Evolutionary conservation across 2,329 filamentous ascomycete genomes (phyloP).

Genomic region (Leptosphaerulina australis): DNA sequence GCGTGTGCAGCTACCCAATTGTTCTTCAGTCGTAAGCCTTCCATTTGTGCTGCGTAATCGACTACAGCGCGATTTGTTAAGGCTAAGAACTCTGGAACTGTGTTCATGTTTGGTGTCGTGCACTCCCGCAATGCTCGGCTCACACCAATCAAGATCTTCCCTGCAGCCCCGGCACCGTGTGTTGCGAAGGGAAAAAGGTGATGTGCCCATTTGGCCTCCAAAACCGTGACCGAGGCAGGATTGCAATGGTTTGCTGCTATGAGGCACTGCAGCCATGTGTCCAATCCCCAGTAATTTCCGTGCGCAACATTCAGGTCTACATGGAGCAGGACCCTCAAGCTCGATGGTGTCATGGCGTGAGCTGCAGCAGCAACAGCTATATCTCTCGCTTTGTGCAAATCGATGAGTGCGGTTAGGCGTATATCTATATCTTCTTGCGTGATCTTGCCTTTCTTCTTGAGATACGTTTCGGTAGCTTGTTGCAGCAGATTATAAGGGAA

Average conservation of each 20-base stretch:
- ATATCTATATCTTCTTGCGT: constrained; percentile 31
- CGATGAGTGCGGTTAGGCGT: constrained; percentile 30
- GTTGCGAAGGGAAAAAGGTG: constrained; percentile 33
- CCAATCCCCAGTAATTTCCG: constrained; percentile 37
- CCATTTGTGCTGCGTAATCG: constrained; percentile 32
- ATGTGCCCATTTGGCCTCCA: constrained; percentile 39
- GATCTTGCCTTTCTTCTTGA: constrained; percentile 42
- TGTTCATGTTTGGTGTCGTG: constrained; percentile 22
- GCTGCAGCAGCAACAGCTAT: constrained; percentile 40
- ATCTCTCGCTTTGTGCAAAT: constrained; percentile 29
- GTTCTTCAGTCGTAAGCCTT: constrained; percentile 33
- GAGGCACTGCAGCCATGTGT: constrained; percentile 36
- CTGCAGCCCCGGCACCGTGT: constrained; percentile 31
- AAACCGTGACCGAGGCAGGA: constrained; percentile 27
- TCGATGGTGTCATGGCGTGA: constrained; percentile 35
- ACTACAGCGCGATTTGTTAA: constrained; percentile 29
- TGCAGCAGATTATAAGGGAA: constrained; percentile 34
- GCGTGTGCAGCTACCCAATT: constrained; percentile 32
- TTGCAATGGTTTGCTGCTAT: constrained; percentile 39
- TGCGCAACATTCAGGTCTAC: constrained; percentile 35
- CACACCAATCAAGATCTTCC: constrained; percentile 34
- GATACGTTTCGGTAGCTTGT: constrained; percentile 36
- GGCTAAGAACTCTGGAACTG: constrained; percentile 31
- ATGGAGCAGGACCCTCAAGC: constrained; percentile 30
- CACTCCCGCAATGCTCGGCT: constrained; percentile 22